Conservation (phyloP, 345 rosid genomes). For the Microthlaspi erraticum region DNA sequence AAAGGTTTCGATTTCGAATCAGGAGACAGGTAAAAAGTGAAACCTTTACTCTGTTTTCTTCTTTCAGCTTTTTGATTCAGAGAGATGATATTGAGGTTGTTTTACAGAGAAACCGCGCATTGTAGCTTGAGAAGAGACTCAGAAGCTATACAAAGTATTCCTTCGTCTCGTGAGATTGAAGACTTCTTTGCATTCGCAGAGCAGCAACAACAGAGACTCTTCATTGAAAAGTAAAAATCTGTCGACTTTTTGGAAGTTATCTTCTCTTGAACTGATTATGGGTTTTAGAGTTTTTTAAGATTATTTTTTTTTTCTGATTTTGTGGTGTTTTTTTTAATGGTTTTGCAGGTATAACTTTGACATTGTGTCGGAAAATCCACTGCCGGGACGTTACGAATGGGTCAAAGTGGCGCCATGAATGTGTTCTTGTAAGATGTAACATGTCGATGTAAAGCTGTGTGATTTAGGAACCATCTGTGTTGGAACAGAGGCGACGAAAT, state of each 20-base stretch:
- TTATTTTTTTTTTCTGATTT: background rate
- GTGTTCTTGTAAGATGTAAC: background rate
- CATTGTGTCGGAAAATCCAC: conserved; percentile 63
- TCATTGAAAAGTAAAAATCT: conserved; percentile 59
- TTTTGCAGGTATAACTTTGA: conserved; percentile 86
- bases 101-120: conserved; percentile 54
- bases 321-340: background rate
- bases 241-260: background rate
- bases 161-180: conserved; percentile 63
- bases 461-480: conserved; percentile 40
- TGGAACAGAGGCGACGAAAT: conserved; percentile 46
- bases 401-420: conserved; percentile 58
- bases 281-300: background rate
- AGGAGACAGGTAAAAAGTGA: conserved; percentile 26
- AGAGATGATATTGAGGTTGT: background rate
- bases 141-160: conserved; percentile 48
- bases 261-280: background rate
- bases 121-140: conserved; percentile 51
- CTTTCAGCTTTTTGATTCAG: background rate
- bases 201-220: conserved; percentile 56
- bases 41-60: conserved; percentile 22
- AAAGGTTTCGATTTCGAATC: conserved; percentile 30
- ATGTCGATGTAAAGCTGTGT: conserved; percentile 47
- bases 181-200: conserved; percentile 73
- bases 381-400: conserved; percentile 87